Base-by-base conservation (phyloP, 805 yeast species). In the Ogataea nakhonphanomensis region DNA sequence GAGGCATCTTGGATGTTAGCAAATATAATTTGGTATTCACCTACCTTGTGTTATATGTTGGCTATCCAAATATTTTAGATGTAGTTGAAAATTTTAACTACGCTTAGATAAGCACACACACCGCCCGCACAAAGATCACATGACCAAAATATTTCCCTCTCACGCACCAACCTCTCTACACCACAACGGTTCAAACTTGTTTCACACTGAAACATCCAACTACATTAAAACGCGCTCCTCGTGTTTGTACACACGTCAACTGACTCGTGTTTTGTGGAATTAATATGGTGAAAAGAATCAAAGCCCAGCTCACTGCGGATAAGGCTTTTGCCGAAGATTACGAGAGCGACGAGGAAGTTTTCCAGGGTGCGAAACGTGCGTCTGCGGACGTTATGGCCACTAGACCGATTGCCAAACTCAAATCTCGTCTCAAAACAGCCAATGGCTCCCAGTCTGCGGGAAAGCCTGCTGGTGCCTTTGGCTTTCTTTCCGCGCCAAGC, bases 1-100 rank as follows among this genome's bases (percentile, higher is more conserved):
- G 96, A 76, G 97, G 96, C 97, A 91, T 88, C 52, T 74, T 81
- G 76, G 61, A 27, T 36, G 12, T 34, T 17, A 42, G 39, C 35
- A 30, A 36, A 26, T 30, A 25, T 26, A 8, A 21, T 57, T 52
- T 53, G 51, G 58, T 54, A 46, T 24, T 20, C 25, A 41, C 37
- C 37, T 37, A 33, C 36, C 33, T 31, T 35, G 22, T 25, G 33
- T 39, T 28, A 31, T 37, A 37, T 37, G 41, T 37, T 37, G 41
- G 41, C 41, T 37, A 37, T 37, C 41, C 13, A 37, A 37, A 30
- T 37, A 31, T 25, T 37, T 37, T 27, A 12, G 24, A 27, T 27
- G 20, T 13, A 23, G 23, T 33, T 15, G 37, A 38, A 39, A 39
- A 39, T 39, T 33, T 39, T 39, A 34, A 35, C 39, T 27, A 17